Evolutionary conservation across 2,329 filamentous ascomycete genomes (phyloP), one percentile per base, ranked within the genome.

Genomic region (Chaetomiaceae sp.): DNA sequence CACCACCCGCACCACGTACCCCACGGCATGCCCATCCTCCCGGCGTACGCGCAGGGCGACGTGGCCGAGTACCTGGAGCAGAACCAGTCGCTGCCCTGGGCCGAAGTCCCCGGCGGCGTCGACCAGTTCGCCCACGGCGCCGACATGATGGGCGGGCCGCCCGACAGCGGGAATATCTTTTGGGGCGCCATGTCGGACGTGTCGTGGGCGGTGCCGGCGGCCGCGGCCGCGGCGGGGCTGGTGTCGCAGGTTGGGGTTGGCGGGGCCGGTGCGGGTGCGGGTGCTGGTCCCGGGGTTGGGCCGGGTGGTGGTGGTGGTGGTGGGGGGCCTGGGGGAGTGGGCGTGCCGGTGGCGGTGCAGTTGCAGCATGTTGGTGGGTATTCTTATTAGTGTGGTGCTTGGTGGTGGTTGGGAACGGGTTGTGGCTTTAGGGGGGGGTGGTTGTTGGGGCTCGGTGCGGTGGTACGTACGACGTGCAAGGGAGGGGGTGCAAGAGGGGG

Each of bases 41-140:
- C 50, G 9, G 6, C 26, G 5, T 55, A 57, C 42, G 24, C 33
- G 15, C 14, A 45, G 15, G 45, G 41, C 19, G 48, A 54, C 18
- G 50, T 58, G 4, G 38, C 46, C 7, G 43, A 50, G 12, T 61
- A 56, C 27, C 38, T 63, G 2, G 43, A 49, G 10, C 29, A 46
- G 12, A 53, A 56, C 42, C 53, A 63, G 51, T 53, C 48, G 8
- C 49, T 56, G 54, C 57, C 60, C 12, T 62, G 60, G 60, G 51
- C 52, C 17, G 47, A 53, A 11, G 50, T 53, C 10, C 58, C 59
- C 0, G 55, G 56, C 3, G 54, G 56, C 5, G 47, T 60, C n/a
- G 56, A 58, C 39, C 53, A 56, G 20, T 61, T 63, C 26, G 54
- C 59, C n/a, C 53, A 59, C 27, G 57, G 57, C 17, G 48, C 49